Evolutionary conservation across 306 rosid genomes (phyloP), one percentile per base, ranked within the genome.

Genomic region (Calophaca sinica): DNA sequence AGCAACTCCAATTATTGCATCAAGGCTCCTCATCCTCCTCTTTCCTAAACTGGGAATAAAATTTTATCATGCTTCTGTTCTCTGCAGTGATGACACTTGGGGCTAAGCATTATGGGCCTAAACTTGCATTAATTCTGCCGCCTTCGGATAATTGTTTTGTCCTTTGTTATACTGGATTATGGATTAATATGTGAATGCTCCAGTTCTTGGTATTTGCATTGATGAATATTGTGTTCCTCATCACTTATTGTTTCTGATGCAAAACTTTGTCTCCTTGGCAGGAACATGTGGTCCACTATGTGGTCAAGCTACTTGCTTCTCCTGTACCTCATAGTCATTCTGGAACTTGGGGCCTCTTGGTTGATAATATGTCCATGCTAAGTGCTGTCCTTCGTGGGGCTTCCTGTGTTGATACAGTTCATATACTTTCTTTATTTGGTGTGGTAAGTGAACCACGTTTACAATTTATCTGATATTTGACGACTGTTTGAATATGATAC

Each of bases 381-480:
- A 77, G 84, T 80, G 88, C 88, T 71, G 81, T 91, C 58, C 90
- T 91, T 67, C 86, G 73, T 15, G 91, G 86, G 67, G 81, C 85
- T 74, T 91, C 94, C 31, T 48, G 81, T 74, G 39, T 86, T 12
- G 97, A 91, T 70, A 81, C 84, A 39, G 87, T 89, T 74, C 97
- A 91, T 49, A 89, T 91, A 65, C 84, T 91, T 77, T 81, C 92
- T 55, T 84, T 91, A 86, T 90, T 89, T 73, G 97, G 97, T 36
- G 73, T 83, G 51, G 97, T 91, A 85, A 86, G 97, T 76, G 68
- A 70, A 51, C 66, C 72, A 29, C 54, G 41, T 76, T 5, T 66
- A 39, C 65, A 38, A 11, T 62, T 54, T 67, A 66, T 66, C n/a
- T 28, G 57, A 66, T 48, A 9, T 80, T 58, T 48, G 42, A 45